Percentiles rank a stretch among this genome's conserved stretches.
phyloP scores from a whole-genome alignment of 169 alveolate genomes.

The Plasmodium adleri region DNA sequence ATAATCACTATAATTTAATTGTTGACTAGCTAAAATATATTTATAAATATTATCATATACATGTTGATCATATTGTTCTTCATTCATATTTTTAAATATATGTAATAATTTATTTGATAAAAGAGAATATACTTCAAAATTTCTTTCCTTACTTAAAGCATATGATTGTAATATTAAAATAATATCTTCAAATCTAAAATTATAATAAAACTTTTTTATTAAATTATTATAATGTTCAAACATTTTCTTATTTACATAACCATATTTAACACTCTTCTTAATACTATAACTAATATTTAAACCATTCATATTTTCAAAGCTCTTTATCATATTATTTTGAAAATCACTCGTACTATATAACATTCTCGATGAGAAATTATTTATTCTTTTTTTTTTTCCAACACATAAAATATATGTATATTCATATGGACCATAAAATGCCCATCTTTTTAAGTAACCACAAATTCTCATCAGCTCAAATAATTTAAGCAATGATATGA shows the following conservation, averaged over 20 bases:
- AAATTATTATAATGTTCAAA: conserved; percentile 37
- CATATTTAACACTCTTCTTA: conserved; percentile 68
- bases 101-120: conserved; percentile 38
- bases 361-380: conserved; percentile 5
- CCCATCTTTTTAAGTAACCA: too few relatives aligned
- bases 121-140: conserved; percentile 51
- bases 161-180: conserved; percentile 57
- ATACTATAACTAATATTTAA: conserved; percentile 45
- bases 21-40: conserved; percentile 61
- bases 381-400: neutral
- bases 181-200: conserved; percentile 28
- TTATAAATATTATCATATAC: conserved; percentile 40
- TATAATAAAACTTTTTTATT: conserved; percentile 15
- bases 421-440: too few relatives aligned
- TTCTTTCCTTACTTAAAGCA: conserved; percentile 72
- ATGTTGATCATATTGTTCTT: neutral
- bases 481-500: too few relatives aligned
- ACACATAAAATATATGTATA: too few relatives aligned
- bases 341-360: neutral
- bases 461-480: too few relatives aligned
- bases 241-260: conserved; percentile 66
- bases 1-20: conserved; percentile 48
- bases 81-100: conserved; percentile 27
- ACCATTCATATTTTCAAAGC: conserved; percentile 15
- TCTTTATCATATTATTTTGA: conserved; percentile 18